phyloP scores from a whole-genome alignment of 1,139 yeast genomes.

The Suhomyces atakaporum region DNA sequence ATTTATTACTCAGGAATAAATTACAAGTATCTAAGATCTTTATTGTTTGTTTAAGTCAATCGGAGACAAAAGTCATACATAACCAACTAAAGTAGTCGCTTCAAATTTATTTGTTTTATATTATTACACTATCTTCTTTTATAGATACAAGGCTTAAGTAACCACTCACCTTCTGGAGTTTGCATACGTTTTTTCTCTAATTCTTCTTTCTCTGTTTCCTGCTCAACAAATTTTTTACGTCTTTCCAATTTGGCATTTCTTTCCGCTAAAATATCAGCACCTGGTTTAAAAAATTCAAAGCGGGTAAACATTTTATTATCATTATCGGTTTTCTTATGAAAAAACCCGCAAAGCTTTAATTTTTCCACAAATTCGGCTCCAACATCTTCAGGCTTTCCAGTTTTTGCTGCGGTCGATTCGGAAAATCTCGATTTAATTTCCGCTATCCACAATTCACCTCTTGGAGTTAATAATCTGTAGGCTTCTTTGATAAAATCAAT shows the following conservation, averaged over 20 bases:
- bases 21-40: too few species aligned
- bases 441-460: constrained; percentile 96
- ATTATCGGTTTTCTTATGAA: constrained; percentile 86
- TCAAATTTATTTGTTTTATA: too few species aligned
- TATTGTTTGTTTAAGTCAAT: too few species aligned
- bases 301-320: constrained; percentile 90
- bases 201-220: constrained; percentile 60
- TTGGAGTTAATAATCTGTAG: constrained; percentile 77
- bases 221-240: constrained; percentile 71
- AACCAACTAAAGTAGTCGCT: too few species aligned
- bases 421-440: constrained; percentile 91
- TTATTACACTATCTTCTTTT: constrained; percentile 72
- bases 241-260: constrained; percentile 63
- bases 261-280: constrained; percentile 67
- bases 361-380: constrained; percentile 80
- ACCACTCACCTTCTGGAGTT: constrained; percentile 80
- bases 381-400: constrained; percentile 36
- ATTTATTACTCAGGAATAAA: too few species aligned
- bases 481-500: constrained; percentile 91
- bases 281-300: constrained; percentile 90
- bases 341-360: constrained; percentile 76
- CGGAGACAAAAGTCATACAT: too few species aligned
- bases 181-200: constrained; percentile 56
- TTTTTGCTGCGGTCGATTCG: constrained; percentile 42
- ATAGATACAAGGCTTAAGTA: constrained; percentile 92